phyloP scores from a whole-genome alignment of 176 grass and related monocot genomes.

The Bromus sterilis region DNA sequence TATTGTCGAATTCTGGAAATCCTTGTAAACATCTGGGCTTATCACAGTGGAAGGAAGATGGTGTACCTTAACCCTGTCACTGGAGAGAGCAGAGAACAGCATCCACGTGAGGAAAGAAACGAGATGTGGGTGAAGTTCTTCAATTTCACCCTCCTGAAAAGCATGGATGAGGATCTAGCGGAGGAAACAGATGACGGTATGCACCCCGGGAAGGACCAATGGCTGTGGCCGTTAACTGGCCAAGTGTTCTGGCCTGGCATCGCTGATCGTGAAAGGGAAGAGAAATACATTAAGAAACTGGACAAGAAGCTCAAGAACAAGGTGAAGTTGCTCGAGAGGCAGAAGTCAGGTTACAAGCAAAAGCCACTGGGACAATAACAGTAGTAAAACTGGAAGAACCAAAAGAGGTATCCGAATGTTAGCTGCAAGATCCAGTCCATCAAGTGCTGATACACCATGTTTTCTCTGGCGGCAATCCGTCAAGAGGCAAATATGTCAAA shows the following conservation, averaged over 20 bases:
- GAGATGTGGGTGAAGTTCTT: constrained; percentile 93
- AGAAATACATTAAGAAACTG: constrained; percentile 69
- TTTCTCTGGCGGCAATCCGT: not conserved
- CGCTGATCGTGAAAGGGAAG: constrained; percentile 75
- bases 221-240: constrained; percentile 87
- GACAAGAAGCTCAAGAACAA: constrained; percentile 90
- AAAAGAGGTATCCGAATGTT: not conserved
- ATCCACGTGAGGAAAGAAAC: constrained; percentile 48
- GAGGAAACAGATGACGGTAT: constrained; percentile 91
- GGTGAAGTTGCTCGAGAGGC: constrained; percentile 79
- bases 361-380: constrained; percentile 72
- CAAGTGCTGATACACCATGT: not conserved
- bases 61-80: constrained; percentile 72
- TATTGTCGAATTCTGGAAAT: constrained; percentile 90
- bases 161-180: constrained; percentile 98
- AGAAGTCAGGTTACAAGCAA: constrained; percentile 90
- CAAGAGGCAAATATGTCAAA: not conserved
- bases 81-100: constrained; percentile 61
- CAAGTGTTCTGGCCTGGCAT: constrained; percentile 90
- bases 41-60: constrained; percentile 88
- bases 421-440: not conserved
- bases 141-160: constrained; percentile 70
- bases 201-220: constrained; percentile 37
- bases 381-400: not conserved
- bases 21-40: constrained; percentile 96